A percentile compares a stretch with the other conserved stretches of the same genome.
phyloP scores from a whole-genome alignment of 1,284 basidiomycete species.

The Leccinum variabile region DNA sequence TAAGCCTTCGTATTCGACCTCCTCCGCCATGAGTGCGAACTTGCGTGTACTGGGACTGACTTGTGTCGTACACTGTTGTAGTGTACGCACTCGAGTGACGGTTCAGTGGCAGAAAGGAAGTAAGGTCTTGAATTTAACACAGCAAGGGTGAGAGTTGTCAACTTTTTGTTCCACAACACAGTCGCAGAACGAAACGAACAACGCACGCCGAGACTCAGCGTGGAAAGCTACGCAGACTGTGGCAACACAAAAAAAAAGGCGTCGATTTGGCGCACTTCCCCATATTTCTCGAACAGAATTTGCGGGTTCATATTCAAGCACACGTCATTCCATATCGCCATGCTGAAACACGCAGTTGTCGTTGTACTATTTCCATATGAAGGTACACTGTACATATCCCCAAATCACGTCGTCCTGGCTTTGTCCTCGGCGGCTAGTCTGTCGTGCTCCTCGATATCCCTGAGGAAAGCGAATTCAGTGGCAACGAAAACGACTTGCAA shows the following conservation, averaged over 20 bases:
- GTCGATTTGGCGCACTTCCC: background rate
- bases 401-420: slow-evolving; percentile 13
- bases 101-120: slow-evolving; percentile 10
- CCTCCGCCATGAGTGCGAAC: slow-evolving; percentile 48
- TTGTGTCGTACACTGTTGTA: slow-evolving; percentile 6
- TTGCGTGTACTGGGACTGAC: slow-evolving; percentile 6
- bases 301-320: background rate
- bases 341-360: background rate
- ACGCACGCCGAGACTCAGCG: background rate
- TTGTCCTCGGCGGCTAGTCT: slow-evolving; percentile 49
- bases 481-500: slow-evolving; percentile 9
- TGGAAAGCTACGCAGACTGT: background rate
- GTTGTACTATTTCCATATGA: slow-evolving; percentile 2
- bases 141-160: slow-evolving; percentile 8
- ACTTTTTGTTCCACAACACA: slow-evolving; percentile 12
- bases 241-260: slow-evolving; percentile 3
- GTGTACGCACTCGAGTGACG: slow-evolving; percentile 4
- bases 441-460: slow-evolving; percentile 80
- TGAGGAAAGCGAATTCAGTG: slow-evolving; percentile 31
- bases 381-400: background rate
- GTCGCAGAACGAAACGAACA: slow-evolving; percentile 4
- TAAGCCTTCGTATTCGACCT: slow-evolving; percentile 76
- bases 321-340: slow-evolving; percentile 1
- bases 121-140: background rate
- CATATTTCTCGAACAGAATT: slow-evolving; percentile 3